Evolutionary conservation across 2,329 filamentous ascomycete species (phyloP).

Genomic region (Pyricularia sp.): DNA sequence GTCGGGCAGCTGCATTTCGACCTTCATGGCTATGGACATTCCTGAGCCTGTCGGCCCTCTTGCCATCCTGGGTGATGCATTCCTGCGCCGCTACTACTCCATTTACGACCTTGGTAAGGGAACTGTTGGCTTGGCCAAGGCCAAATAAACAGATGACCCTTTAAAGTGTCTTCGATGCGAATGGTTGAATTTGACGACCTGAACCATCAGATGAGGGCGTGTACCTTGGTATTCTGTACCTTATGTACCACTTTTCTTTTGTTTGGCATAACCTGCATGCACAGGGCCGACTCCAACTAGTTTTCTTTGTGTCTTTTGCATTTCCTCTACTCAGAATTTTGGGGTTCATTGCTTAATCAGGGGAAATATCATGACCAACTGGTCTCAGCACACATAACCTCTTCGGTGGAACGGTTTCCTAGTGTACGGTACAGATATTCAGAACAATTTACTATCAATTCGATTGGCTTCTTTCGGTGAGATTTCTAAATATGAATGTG

Average conservation of each 20-base stretch:
- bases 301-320: neutral
- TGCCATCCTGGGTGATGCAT: slow-evolving; percentile 86
- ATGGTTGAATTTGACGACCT: neutral
- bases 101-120: slow-evolving; percentile 91
- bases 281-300: neutral
- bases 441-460: neutral
- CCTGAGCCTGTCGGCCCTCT: slow-evolving; percentile 82
- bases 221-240: neutral
- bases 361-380: neutral
- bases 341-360: neutral
- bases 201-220: neutral
- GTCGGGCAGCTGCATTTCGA: slow-evolving; percentile 90
- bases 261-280: neutral
- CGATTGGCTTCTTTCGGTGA: neutral
- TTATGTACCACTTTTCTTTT: neutral
- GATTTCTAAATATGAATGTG: neutral
- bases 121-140: slow-evolving; percentile 79
- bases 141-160: slow-evolving; percentile 41
- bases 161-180: neutral
- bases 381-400: neutral
- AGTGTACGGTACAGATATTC: neutral
- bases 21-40: slow-evolving; percentile 95
- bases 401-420: neutral
- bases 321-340: neutral
- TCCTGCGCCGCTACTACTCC: slow-evolving; percentile 83